Conservation (phyloP, 1,284 basidiomycete species). For the Austroboletus olivaceoglutinosus region DNA sequence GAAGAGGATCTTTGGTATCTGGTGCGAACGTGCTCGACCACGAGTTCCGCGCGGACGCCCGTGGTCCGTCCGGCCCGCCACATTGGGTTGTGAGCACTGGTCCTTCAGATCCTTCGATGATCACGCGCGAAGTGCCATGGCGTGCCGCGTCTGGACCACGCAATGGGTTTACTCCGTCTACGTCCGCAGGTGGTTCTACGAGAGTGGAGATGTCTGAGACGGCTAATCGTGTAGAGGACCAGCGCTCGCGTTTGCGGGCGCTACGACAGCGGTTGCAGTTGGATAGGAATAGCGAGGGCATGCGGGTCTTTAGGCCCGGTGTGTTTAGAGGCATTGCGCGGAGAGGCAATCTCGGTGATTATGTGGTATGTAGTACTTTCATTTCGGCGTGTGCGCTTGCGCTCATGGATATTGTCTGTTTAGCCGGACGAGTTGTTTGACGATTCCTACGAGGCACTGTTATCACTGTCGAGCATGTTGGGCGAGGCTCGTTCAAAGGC, state of each 20-base stretch:
- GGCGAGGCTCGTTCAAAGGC: conserved; percentile 64
- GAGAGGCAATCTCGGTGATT: conserved; percentile 52
- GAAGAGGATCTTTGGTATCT: conserved; percentile 10
- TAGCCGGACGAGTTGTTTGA: conserved; percentile 74
- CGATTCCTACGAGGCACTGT: conserved; percentile 63
- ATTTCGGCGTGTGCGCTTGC: not conserved
- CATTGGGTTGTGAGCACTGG: conserved; percentile 15
- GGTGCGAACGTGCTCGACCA: conserved; percentile 6
- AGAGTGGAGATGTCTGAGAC: conserved; percentile 16
- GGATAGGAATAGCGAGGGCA: conserved; percentile 17
- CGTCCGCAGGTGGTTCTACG: not conserved
- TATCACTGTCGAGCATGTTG: conserved; percentile 54
- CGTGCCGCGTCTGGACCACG: conserved; percentile 21
- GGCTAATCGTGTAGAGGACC: conserved; percentile 24
- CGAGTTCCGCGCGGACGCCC: conserved; percentile 7
- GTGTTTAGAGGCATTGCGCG: conserved; percentile 28
- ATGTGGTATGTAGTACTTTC: conserved; percentile 45
- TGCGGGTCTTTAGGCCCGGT: no score
- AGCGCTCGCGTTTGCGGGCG: conserved; percentile 24
- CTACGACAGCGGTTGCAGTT: conserved; percentile 29
- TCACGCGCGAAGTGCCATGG: conserved; percentile 25
- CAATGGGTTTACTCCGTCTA: conserved; percentile 8
- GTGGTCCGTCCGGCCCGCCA: conserved; percentile 1
- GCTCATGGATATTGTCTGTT: conserved; percentile 2
- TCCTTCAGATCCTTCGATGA: conserved; percentile 3